A percentile compares a stretch with the other conserved stretches of the same genome.
Conservation (phyloP, 257 asterid genomes). For the Plantago elongata region DNA sequence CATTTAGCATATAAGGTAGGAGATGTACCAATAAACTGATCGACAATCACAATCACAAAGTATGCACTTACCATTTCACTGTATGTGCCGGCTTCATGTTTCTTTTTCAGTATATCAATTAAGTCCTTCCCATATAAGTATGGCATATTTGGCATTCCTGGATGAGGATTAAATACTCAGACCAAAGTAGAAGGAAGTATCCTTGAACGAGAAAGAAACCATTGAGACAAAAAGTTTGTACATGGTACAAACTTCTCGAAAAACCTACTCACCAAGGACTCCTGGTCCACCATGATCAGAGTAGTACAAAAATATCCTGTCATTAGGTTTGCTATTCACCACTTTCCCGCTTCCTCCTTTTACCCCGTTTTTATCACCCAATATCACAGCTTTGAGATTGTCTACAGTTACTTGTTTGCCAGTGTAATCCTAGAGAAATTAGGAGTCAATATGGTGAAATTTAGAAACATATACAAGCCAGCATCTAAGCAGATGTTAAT, state of each 20-base stretch:
- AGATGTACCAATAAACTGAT: not conserved
- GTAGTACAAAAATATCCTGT: slow-evolving; percentile 74
- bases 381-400: slow-evolving; percentile 71
- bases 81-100: slow-evolving; percentile 64
- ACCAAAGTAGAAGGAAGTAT: no score
- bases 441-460: not conserved
- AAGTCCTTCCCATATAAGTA: slow-evolving; percentile 66
- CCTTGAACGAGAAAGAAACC: no score
- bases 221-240: not conserved
- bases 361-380: slow-evolving; percentile 55
- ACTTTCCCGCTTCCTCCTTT: slow-evolving; percentile 86
- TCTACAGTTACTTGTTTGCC: slow-evolving; percentile 56
- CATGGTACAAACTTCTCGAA: not conserved
- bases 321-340: slow-evolving; percentile 55
- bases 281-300: slow-evolving; percentile 97
- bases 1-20: not conserved
- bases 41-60: not conserved
- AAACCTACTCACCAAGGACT: slow-evolving; percentile 59
- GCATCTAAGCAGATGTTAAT: not conserved
- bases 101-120: slow-evolving; percentile 64
- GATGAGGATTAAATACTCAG: not conserved
- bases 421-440: slow-evolving; percentile 58
- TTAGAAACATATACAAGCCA: no score
- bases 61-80: slow-evolving; percentile 57
- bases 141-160: slow-evolving; percentile 83